Conservation (phyloP, 352 stramenopile genomes). For the Pythium brachiatum region DNA sequence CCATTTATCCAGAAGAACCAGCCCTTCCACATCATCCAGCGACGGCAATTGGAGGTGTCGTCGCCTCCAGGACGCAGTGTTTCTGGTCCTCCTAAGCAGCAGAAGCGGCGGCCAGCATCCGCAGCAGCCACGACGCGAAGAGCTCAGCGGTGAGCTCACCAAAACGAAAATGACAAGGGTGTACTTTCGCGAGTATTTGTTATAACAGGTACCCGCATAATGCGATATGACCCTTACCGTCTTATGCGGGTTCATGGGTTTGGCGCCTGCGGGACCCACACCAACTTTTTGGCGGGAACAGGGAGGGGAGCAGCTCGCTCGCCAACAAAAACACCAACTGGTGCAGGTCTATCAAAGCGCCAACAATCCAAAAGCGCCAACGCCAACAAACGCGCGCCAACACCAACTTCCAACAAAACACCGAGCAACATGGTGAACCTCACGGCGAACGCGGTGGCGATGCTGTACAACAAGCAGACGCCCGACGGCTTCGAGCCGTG, state of each 20-base stretch:
- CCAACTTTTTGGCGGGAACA: conserved; percentile 25
- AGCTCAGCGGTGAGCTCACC: conserved; percentile 9
- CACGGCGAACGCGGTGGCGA: conserved; percentile 76
- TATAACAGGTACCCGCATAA: background rate
- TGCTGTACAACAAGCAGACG: conserved; percentile 85
- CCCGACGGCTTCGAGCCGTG: conserved; percentile 85
- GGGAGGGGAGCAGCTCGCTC: background rate
- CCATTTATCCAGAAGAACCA: conserved; percentile 56
- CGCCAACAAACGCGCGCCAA: conserved; percentile 7
- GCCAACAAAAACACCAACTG: conserved; percentile 13
- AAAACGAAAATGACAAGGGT: too few relatives aligned
- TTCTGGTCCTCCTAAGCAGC: background rate
- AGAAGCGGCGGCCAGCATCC: conserved; percentile 4
- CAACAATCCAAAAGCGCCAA: conserved; percentile 9
- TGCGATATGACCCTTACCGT: background rate
- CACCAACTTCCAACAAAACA: background rate
- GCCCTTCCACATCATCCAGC: conserved; percentile 58
- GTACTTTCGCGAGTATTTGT: background rate
- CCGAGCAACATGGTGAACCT: conserved; percentile 71
- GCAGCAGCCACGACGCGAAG: conserved; percentile 7
- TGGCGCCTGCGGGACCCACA: background rate
- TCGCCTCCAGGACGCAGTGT: conserved; percentile 1
- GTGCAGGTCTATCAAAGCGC: background rate
- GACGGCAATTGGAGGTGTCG: conserved; percentile 36
- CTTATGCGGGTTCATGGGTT: background rate